Evolutionary conservation across 805 yeast species (phyloP), one percentile per base, ranked within the genome.

Genomic region (Lipomyces orientalis): DNA sequence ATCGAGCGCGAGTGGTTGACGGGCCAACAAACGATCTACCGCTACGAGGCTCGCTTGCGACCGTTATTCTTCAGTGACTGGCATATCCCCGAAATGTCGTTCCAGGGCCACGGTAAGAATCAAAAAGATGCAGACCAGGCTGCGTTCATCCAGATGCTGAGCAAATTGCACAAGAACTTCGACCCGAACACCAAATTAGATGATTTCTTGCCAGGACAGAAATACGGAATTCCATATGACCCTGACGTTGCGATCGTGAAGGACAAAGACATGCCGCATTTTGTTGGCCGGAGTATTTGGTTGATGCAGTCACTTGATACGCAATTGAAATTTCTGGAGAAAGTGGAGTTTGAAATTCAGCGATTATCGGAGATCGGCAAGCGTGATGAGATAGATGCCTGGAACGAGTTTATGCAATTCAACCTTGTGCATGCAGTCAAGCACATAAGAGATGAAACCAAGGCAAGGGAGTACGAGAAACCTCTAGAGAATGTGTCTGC

Each of bases 1-100:
- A 52, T 52, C 16, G 55, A 25, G 34, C 55, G 34, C 19, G 55
- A 25, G n/a, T 14, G 55, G 55, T 31, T 52, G 55, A 52, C 55
- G 25, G 34, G 29, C 14, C 55, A 52, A 16, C 55, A 52, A 34
- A 52, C 55, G n/a, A 4, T 52, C 22, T 52, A 52, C 34, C 55
- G 34, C 34, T 31, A 52, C 55, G 55, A 52, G 2, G 29, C 55
- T 9, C 55, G 34, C 6, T 12, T 31, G 34, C 31, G 34, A 31
- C 34, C 34, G 14, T 25, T 52, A 4, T 52, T 52, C n/a, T 31
- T 31, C n/a, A 25, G 34, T 7, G 34, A 31, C 34, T 52, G 29
- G 34, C 7, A 52, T 14, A 52, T 52, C 34, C 31, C 31, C 33
- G 34, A 25, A 31, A 52, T 52, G 29, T 52, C 16, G 34, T 25